A percentile compares a stretch with the other conserved stretches of the same genome.
Conservation (phyloP, 495 filamentous ascomycete genomes). For the Chaetomidium leptoderma region DNA sequence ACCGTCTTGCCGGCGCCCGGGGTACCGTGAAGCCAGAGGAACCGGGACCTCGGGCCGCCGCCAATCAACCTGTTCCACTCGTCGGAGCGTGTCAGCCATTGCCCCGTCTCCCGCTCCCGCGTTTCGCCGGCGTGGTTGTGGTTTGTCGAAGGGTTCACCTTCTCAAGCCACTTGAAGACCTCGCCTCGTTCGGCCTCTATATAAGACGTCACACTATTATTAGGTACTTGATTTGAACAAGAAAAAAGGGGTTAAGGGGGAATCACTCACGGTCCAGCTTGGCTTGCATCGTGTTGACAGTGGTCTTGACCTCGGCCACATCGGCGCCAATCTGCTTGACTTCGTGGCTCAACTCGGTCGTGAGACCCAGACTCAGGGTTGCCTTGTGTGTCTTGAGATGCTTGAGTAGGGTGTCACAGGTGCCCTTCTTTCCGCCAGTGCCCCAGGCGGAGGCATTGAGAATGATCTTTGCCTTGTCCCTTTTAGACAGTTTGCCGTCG, state of each 20-base stretch:
- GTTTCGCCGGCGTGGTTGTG: slow-evolving; percentile 18
- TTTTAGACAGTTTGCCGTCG: background rate
- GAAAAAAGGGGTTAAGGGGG: background rate
- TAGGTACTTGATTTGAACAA: no score
- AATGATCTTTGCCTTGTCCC: background rate
- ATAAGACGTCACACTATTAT: background rate
- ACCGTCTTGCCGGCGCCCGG: slow-evolving; percentile 43
- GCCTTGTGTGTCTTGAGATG: slow-evolving; percentile 24
- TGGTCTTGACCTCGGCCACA: slow-evolving; percentile 5
- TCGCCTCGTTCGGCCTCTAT: background rate
- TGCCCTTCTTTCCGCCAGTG: slow-evolving; percentile 18
- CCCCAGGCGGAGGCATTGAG: slow-evolving; percentile 23
- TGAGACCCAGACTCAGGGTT: slow-evolving; percentile 16
- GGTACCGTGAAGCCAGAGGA: slow-evolving; percentile 38
- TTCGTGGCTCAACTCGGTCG: slow-evolving; percentile 7
- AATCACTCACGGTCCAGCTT: background rate
- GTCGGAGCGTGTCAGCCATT: slow-evolving; percentile 22
- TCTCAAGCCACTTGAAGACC: slow-evolving; percentile 10
- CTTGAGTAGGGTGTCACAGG: slow-evolving; percentile 22
- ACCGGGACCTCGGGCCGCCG: slow-evolving; percentile 10
- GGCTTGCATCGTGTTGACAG: slow-evolving; percentile 4
- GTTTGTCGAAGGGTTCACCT: slow-evolving; percentile 14
- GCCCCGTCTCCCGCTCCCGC: slow-evolving; percentile 20
- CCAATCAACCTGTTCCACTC: slow-evolving; percentile 26
- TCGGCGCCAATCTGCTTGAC: background rate